Base-by-base conservation (phyloP, 352 stramenopile species). In the Nothophytophthora sp. region DNA sequence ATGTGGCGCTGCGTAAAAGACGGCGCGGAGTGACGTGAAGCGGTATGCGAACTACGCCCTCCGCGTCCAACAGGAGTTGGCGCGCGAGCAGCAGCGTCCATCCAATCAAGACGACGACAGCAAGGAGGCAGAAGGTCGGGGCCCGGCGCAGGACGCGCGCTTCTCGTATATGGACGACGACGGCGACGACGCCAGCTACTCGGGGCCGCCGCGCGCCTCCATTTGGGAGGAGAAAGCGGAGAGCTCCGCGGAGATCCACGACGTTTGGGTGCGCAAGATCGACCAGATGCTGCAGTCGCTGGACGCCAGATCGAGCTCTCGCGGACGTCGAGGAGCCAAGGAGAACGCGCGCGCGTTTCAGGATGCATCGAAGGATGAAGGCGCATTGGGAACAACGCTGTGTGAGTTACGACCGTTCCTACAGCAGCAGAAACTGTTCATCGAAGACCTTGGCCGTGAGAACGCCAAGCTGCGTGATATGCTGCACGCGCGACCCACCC, bases 401-500 rank as follows among this genome's bases (percentile, higher is more conserved):
- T 22, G 45, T 22, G 46, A 35, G 12, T 29, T 72, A 4, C 30
- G 29, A 9, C 24, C 50, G 24, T 72, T 72, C 40, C 9, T 75
- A 8, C 32, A 27, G 25, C 50, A 66, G 19, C 62, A 72, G 39
- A 60, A 48, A 20, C 19, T n/a, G 15, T 44, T 68, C 10, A 40
- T 72, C 22, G 27, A 7, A 15, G 49, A 72, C 2, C 33, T 75
- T 25, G 48, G 44, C 24, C 38, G 57, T 11, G 62, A 76, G 24
- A 76, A 76, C 20, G 35, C 11, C 25, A 52, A 68, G 32, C 53
- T 76, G 7, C 61, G 66, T 8, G 61, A 70, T 30, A 63, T 55
- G 53, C 11, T 75, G 13, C 36, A 41, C 30, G 24, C 49, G 33
- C 61, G 66, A n/a, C 66, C 66, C 11, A 67, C 66, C 5, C 36